Conservation (phyloP, 73 alveolate genomes). For the Stentor roeselii region DNA sequence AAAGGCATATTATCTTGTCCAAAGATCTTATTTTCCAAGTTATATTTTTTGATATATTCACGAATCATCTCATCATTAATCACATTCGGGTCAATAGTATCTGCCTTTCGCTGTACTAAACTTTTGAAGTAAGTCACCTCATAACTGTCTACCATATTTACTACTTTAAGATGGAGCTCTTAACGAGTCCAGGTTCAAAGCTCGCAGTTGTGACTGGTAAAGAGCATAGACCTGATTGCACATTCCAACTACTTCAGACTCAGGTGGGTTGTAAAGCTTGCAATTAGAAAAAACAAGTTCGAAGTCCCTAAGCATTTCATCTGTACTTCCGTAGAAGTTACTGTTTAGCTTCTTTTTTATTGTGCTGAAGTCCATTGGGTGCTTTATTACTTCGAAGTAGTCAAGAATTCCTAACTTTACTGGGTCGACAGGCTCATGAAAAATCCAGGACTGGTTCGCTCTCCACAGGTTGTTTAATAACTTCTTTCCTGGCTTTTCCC, state of each 20-base stretch:
- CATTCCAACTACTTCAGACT: constrained; percentile 32
- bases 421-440: constrained; percentile 86
- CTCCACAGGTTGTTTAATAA: constrained; percentile 65
- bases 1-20: constrained; percentile 67
- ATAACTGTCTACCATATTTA: no score
- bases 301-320: constrained; percentile 75
- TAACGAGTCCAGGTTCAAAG: no score
- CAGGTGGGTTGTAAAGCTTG: constrained; percentile 60
- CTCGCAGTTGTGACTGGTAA: constrained; percentile 35
- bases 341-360: constrained; percentile 60
- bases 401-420: constrained; percentile 71
- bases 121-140: constrained; percentile 38
- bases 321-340: constrained; percentile 55
- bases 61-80: constrained; percentile 59
- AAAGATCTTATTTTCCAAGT: constrained; percentile 59
- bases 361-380: constrained; percentile 89
- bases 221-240: constrained; percentile 42
- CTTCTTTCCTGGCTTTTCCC: constrained; percentile 91
- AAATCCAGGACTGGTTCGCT: constrained; percentile 65
- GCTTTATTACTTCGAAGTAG: constrained; percentile 59
- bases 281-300: constrained; percentile 78
- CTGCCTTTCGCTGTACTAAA: constrained; percentile 52
- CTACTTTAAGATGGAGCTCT: no score
- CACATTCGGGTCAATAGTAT: constrained; percentile 71
- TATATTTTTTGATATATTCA: constrained; percentile 46